phyloP scores from a whole-genome alignment of 1,139 yeast species.

The Barnettozyma hawaiiensis region DNA sequence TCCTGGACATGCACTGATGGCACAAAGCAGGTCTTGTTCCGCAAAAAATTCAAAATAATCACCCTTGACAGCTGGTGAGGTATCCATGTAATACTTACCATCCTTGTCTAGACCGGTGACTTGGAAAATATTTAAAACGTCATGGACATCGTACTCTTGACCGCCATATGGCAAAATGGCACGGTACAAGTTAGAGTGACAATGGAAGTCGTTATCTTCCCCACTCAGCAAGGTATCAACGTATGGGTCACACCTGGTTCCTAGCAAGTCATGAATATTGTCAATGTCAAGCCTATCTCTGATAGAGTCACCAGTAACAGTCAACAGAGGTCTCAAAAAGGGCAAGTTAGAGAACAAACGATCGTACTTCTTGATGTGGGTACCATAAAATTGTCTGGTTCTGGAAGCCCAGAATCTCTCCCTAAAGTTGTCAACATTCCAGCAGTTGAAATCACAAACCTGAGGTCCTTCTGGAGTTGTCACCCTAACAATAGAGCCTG shows the following conservation, averaged over 20 bases:
- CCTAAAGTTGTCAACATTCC: conserved; percentile 56
- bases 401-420: conserved; percentile 68
- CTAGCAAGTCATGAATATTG: conserved; percentile 53
- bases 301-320: conserved; percentile 57
- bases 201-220: conserved; percentile 59
- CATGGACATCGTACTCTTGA: conserved; percentile 62
- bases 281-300: conserved; percentile 31
- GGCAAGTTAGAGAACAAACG: conserved; percentile 63
- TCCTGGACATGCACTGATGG: conserved; percentile 66
- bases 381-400: conserved; percentile 61
- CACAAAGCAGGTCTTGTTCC: conserved; percentile 58
- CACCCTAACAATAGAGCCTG: conserved; percentile 51
- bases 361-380: conserved; percentile 59
- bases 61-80: conserved; percentile 53
- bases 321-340: conserved; percentile 54
- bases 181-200: conserved; percentile 58
- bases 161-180: conserved; percentile 56
- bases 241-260: conserved; percentile 67
- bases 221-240: conserved; percentile 60
- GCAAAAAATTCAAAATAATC: conserved; percentile 67
- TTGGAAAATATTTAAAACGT: conserved; percentile 64
- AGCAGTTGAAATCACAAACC: conserved; percentile 62
- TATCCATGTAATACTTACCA: conserved; percentile 67
- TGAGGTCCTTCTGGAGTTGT: conserved; percentile 67
- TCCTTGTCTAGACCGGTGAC: conserved; percentile 61